These are phyloP conservation scores for Kuraishia borneana DNA, from an alignment of 805 yeast genomes.

Conservation along the genomic window DNA sequence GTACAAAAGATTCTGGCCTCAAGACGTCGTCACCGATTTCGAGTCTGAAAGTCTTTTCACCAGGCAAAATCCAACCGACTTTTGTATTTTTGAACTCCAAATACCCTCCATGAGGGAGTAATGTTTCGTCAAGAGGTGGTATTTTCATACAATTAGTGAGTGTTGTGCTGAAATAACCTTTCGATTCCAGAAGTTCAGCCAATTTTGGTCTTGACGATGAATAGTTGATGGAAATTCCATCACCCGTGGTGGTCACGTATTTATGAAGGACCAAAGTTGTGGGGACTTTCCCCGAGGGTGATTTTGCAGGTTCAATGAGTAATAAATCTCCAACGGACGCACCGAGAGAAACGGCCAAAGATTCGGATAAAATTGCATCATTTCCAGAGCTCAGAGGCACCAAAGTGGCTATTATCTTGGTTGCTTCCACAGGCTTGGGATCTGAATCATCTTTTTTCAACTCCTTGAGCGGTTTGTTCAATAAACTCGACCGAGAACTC, in stretches of 20 bases:
- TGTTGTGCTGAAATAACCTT: conserved; percentile 8
- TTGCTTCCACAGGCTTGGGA: conserved; percentile 19
- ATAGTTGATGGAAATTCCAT: conserved; percentile 8
- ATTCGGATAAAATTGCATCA: conserved; percentile 40
- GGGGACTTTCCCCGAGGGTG: conserved; percentile 22
- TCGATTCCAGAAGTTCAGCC: conserved; percentile 8
- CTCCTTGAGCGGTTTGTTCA: conserved; percentile 12
- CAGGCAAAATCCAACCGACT: conserved; percentile 35
- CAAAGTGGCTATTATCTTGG: conserved; percentile 39
- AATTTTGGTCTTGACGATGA: conserved; percentile 2
- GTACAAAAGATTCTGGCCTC: conserved; percentile 31
- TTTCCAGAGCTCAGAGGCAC: conserved; percentile 21
- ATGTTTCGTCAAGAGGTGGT: conserved; percentile 31
- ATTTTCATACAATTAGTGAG: conserved; percentile 41
- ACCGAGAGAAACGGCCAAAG: conserved; percentile 46
- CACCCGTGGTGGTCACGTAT: conserved; percentile 31
- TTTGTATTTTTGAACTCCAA: conserved; percentile 33
- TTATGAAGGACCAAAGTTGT: conserved; percentile 41
- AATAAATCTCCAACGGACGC: conserved; percentile 40
- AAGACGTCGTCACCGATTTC: conserved; percentile 41
- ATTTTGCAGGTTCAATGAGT: conserved; percentile 34
- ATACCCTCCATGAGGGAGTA: conserved; percentile 50
- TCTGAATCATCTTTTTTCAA: conserved; percentile 5
- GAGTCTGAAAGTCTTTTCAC: conserved; percentile 15
- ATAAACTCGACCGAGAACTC: conserved; percentile 9